Evolutionary conservation across 495 filamentous ascomycete genomes (phyloP).

Genomic region (Neurospora sp.): DNA sequence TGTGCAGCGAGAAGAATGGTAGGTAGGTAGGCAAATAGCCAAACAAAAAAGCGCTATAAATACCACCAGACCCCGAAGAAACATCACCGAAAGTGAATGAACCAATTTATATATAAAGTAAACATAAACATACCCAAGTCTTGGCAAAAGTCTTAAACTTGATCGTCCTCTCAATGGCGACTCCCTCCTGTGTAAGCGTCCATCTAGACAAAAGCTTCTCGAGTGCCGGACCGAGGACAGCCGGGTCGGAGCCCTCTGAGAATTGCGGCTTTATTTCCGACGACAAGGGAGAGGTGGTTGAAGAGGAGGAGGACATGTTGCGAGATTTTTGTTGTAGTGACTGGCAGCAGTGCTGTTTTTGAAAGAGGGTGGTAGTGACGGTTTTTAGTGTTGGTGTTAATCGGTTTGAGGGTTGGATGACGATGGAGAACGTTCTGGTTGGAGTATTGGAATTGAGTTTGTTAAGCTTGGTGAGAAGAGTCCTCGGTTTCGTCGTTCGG

Average conservation of each 20-base stretch:
- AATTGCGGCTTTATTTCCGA: slow-evolving; percentile 9
- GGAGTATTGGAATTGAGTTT: not conserved
- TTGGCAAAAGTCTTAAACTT: slow-evolving; percentile 53
- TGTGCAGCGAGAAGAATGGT: no score
- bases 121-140: slow-evolving; percentile 44
- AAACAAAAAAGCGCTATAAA: no score
- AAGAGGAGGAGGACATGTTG: not conserved
- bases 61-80: no score
- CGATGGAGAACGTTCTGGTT: not conserved
- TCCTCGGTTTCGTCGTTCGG: not conserved
- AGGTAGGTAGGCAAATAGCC: no score
- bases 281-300: not conserved
- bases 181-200: slow-evolving; percentile 37
- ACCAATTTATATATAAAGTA: not conserved
- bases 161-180: slow-evolving; percentile 47
- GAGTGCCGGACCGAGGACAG: slow-evolving; percentile 8
- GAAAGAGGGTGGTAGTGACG: not conserved
- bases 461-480: not conserved
- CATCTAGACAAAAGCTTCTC: slow-evolving; percentile 27
- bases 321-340: not conserved
- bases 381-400: not conserved
- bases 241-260: slow-evolving; percentile 22
- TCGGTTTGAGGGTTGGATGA: not conserved
- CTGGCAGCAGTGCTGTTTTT: not conserved
- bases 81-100: not conserved